phyloP scores from a whole-genome alignment of 1,284 basidiomycete genomes.

The Cystobasidium pallidum region DNA sequence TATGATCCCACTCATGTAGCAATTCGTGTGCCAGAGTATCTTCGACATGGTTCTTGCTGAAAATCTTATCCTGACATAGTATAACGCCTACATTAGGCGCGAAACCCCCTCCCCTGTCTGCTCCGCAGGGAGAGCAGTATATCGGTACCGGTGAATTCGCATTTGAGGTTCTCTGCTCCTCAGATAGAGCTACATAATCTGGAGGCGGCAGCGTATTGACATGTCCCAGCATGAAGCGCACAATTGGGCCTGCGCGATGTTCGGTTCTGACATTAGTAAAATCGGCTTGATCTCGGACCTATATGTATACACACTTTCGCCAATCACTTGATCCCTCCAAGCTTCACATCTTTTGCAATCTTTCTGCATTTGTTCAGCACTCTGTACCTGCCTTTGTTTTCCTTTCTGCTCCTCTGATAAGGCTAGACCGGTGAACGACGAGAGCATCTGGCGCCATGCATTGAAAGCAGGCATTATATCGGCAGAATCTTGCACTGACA shows the following conservation, averaged over 20 bases:
- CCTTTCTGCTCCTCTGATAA: constrained; percentile 54
- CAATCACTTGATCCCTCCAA: constrained; percentile 60
- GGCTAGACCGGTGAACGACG: constrained; percentile 54
- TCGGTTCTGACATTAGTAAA: background rate
- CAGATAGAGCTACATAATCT: constrained; percentile 53
- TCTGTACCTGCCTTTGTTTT: constrained; percentile 49
- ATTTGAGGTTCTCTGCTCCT: constrained; percentile 2
- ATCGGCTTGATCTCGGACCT: background rate
- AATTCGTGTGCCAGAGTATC: constrained; percentile 91
- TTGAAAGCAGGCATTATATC: constrained; percentile 35
- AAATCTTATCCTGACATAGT: constrained; percentile 80
- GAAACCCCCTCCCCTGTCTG: constrained; percentile 77
- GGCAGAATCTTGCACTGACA: constrained; percentile 11
- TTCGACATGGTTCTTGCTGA: constrained; percentile 84
- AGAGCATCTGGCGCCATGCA: constrained; percentile 22
- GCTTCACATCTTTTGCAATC: constrained; percentile 61
- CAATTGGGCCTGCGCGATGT: constrained; percentile 68
- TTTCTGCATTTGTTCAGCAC: constrained; percentile 52
- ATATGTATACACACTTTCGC: constrained; percentile 54
- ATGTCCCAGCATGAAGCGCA: constrained; percentile 87
- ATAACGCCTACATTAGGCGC: constrained; percentile 74
- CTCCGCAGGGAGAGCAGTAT: constrained; percentile 78
- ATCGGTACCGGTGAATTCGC: constrained; percentile 64
- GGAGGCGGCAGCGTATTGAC: constrained; percentile 68
- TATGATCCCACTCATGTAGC: constrained; percentile 94